A percentile compares a stretch with the other conserved stretches of the same genome.
Conservation (phyloP, 2,329 filamentous ascomycete genomes). For the Tolypocladium guangdongense region DNA sequence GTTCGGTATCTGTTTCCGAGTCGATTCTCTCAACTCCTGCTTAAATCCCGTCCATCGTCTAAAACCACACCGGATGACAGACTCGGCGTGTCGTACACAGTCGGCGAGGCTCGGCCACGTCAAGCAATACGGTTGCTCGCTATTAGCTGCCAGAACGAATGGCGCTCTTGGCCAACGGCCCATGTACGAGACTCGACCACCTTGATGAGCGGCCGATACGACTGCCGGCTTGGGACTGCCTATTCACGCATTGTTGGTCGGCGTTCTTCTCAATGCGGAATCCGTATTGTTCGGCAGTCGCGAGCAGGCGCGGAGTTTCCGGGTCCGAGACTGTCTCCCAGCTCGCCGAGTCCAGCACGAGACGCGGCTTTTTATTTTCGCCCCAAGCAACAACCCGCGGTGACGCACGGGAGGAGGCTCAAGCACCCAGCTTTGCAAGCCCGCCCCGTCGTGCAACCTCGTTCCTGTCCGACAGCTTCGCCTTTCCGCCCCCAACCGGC, state of each 20-base stretch:
- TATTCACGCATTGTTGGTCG: background rate
- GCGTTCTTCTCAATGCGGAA: background rate
- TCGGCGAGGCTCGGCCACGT: background rate
- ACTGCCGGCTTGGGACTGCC: too few species aligned
- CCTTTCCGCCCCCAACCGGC: background rate
- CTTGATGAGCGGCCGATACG: background rate
- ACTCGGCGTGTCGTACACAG: too few species aligned
- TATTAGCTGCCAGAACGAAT: background rate
- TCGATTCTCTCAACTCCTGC: background rate
- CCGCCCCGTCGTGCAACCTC: background rate
- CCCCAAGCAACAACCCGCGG: background rate
- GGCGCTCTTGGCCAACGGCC: background rate
- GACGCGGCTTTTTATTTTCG: background rate
- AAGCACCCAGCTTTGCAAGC: background rate
- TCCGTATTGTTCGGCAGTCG: background rate
- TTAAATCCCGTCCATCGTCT: background rate
- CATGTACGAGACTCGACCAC: background rate
- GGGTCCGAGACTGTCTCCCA: too few species aligned
- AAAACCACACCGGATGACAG: too few species aligned
- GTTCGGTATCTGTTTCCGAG: background rate
- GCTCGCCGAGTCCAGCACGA: background rate
- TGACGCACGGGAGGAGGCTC: background rate
- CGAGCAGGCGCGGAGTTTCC: background rate
- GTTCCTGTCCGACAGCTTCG: background rate
- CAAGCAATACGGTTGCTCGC: background rate